Evolutionary conservation across 2,329 filamentous ascomycete species (phyloP).

Genomic region (Pseudogymnoascus sp.): DNA sequence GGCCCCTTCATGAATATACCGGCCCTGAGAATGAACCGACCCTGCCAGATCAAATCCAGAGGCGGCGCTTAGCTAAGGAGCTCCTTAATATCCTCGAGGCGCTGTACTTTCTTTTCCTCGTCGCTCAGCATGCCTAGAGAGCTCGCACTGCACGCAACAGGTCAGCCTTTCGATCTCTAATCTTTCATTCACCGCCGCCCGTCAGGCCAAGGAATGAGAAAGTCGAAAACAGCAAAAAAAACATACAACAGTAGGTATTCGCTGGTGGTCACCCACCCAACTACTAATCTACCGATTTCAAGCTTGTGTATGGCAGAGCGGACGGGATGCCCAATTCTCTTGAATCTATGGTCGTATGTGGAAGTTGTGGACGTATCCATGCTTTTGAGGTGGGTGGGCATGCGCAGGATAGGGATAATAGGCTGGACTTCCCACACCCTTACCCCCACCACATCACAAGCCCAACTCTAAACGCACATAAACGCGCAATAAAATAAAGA

Average conservation of each 20-base stretch:
- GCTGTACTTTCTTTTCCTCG: slow-evolving; percentile 82
- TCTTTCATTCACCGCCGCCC: slow-evolving; percentile 3
- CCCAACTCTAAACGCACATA: slow-evolving; percentile 24
- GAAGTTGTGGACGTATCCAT: background rate
- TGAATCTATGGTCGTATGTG: slow-evolving; percentile 28
- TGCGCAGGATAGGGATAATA: background rate
- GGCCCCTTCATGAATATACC: background rate
- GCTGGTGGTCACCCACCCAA: slow-evolving; percentile 29
- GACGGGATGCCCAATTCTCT: slow-evolving; percentile 27
- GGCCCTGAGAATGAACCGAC: no score
- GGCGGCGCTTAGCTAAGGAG: slow-evolving; percentile 58
- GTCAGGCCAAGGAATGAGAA: background rate
- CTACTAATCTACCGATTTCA: slow-evolving; percentile 28
- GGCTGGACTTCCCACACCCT: background rate
- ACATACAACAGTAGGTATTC: slow-evolving; percentile 27
- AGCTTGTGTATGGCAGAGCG: slow-evolving; percentile 24
- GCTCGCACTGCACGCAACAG: slow-evolving; percentile 61
- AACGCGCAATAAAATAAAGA: slow-evolving; percentile 15
- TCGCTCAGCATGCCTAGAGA: slow-evolving; percentile 92
- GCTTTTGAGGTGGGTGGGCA: background rate
- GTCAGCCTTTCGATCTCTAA: background rate
- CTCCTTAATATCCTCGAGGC: slow-evolving; percentile 91
- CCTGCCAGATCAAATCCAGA: background rate
- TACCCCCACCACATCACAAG: background rate
- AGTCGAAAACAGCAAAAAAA: slow-evolving; percentile 14